phyloP scores from a whole-genome alignment of 169 alveolate species.

The Toxoplasma gondii region DNA sequence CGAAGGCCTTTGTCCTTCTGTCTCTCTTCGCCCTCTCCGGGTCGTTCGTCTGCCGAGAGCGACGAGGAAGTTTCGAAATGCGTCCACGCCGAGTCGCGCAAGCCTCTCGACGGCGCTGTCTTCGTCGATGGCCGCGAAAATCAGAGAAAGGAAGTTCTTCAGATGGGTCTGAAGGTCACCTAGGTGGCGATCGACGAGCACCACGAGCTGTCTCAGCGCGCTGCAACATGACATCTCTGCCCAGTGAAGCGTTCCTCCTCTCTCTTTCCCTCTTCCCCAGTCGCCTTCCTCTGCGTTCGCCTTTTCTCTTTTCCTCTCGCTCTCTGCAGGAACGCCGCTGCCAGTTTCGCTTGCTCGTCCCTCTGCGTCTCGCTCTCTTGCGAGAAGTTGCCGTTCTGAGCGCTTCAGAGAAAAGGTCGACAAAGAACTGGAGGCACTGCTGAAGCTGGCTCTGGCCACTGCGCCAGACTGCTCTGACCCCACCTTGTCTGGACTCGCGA shows the following conservation, averaged over 20 bases:
- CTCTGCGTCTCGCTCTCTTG: neutral
- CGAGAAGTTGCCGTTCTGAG: no score
- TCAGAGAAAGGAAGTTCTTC: neutral
- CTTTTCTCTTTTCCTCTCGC: neutral
- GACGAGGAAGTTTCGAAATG: neutral
- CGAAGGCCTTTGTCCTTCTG: no score
- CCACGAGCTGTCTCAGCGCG: neutral
- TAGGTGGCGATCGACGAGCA: neutral
- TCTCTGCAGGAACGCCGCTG: neutral
- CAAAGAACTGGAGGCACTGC: no score
- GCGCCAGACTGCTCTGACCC: no score
- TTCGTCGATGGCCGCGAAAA: neutral
- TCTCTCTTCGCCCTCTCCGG: neutral
- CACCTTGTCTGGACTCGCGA: no score
- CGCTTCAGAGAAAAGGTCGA: no score
- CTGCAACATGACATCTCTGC: neutral
- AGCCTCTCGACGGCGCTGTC: neutral
- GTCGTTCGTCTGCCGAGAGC: neutral
- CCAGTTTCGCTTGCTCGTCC: neutral
- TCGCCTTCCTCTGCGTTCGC: neutral
- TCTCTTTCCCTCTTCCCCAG: neutral
- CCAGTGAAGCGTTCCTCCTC: neutral
- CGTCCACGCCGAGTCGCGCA: slow-evolving; percentile 5
- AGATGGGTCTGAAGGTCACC: neutral
- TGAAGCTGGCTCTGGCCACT: no score